Base-by-base conservation (phyloP, 2,329 filamentous ascomycete species). In the Botryotinia globosa region DNA sequence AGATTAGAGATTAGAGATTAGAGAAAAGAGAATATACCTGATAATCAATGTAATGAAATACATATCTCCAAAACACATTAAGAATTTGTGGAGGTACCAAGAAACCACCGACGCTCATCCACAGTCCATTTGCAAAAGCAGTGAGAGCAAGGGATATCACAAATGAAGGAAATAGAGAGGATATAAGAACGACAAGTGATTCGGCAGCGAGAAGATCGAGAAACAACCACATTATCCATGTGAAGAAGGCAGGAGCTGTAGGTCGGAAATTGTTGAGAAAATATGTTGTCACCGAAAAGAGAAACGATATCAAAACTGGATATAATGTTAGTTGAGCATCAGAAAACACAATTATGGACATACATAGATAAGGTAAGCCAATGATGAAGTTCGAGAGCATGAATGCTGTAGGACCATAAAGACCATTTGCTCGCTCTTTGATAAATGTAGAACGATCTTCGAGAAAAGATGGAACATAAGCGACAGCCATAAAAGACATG, bases 41-140 rank as follows among this genome's bases (percentile, higher is more conserved):
- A 79, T 97, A 97, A 80, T 97, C 92, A 79, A 94, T 94, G 81
- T 94, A 97, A 80, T 94, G 91, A 78, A 96, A 96, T 9, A 92
- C 92, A 78, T 97, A 96, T 81, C 90, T 88, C 89, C 92, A 97
- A 77, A 97, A 97, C 3, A 87, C 88, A 81, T 97, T 97, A 58
- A 97, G 85, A 3, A 90, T 87, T 1, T 84, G 87, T 5, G 90
- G 89, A 4, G 89, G 87, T 2, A 97, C 93, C 81, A 97, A 86
- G 83, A 97, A 97, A 0, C 94, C 94, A 69, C 91, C 89, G 1
- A 95, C 92, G 69, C 88, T 90, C 93, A 97, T 97, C 93, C 93
- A 97, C 10, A 97, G 84, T 0, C 93, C 94, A 81, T 97, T 97
- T 34, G 92, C 91, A 79, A 97, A 97, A 0, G 94, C 93, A 0